Percentiles rank a stretch among this genome's conserved stretches.
phyloP scores from a whole-genome alignment of 768 basidiomycete genomes.

The Kwoniella heveanensis region DNA sequence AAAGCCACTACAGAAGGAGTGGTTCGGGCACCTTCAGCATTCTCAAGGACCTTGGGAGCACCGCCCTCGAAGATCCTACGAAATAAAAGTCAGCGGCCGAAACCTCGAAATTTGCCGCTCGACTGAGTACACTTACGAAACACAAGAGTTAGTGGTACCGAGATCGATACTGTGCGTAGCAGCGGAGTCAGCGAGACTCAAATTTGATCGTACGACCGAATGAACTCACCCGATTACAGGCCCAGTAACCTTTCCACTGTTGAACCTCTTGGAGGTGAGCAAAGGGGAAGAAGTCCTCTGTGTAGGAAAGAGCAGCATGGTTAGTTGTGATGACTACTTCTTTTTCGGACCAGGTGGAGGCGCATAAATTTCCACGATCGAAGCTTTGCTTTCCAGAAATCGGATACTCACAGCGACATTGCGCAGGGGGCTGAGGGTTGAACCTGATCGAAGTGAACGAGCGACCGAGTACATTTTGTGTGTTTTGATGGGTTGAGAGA shows the following conservation, averaged over 20 bases:
- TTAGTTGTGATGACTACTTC: neutral
- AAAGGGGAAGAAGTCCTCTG: constrained; percentile 41
- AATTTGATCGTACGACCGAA: neutral
- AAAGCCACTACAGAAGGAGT: constrained; percentile 99
- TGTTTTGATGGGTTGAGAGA: neutral
- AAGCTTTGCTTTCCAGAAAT: too few relatives aligned
- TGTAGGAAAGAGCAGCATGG: neutral
- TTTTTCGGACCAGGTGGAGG: neutral
- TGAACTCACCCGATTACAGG: constrained; percentile 43
- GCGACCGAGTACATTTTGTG: constrained; percentile 47
- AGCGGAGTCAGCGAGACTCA: constrained; percentile 73
- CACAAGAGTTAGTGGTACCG: constrained; percentile 61
- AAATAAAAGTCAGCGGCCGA: constrained; percentile 55
- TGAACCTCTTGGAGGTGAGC: constrained; percentile 71
- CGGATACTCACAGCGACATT: constrained; percentile 56
- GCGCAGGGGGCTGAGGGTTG: constrained; percentile 27
- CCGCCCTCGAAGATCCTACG: constrained; percentile 84
- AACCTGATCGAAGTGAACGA: constrained; percentile 32
- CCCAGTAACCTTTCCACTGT: constrained; percentile 89
- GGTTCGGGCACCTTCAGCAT: constrained; percentile 94
- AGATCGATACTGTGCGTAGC: constrained; percentile 76
- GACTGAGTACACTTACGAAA: constrained; percentile 38
- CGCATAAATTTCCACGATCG: constrained; percentile 4
- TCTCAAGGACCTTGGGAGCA: constrained; percentile 91
- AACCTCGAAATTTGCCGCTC: neutral